Conservation (phyloP, 345 rosid species). For the Combretum micranthum region DNA sequence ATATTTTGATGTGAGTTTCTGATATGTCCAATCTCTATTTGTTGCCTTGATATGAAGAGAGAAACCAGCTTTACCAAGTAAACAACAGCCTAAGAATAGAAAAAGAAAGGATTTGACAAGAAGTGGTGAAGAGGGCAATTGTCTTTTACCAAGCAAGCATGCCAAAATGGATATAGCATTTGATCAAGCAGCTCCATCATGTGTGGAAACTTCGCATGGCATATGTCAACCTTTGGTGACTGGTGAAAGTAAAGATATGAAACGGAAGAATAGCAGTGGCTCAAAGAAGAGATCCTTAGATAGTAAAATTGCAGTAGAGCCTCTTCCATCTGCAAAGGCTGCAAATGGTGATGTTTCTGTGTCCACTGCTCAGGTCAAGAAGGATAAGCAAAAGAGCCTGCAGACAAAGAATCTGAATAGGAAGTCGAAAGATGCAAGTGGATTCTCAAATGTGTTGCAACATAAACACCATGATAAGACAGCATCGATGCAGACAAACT, state of each 20-base stretch:
- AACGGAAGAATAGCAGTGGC: constrained; percentile 8
- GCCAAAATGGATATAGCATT: constrained; percentile 39
- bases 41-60: constrained; percentile 19
- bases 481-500: constrained; percentile 32
- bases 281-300: constrained; percentile 18
- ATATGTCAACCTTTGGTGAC: constrained; percentile 25
- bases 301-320: constrained; percentile 30
- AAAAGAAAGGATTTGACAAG: constrained; percentile 59
- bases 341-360: constrained; percentile 37
- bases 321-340: constrained; percentile 26
- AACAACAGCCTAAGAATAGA: constrained; percentile 72
- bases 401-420: constrained; percentile 32
- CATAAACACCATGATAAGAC: constrained; percentile 19
- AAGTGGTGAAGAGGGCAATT: constrained; percentile 38
- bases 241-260: constrained; percentile 27
- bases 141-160: constrained; percentile 39
- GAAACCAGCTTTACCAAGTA: constrained; percentile 41
- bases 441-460: constrained; percentile 15
- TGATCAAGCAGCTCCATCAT: constrained; percentile 27
- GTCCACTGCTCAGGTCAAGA: constrained; percentile 29
- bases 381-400: constrained; percentile 43
- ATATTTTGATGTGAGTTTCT: too few relatives aligned
- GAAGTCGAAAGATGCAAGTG: constrained; percentile 48
- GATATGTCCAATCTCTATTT: too few relatives aligned
- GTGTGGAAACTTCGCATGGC: constrained; percentile 23